Conservation (phyloP, 768 basidiomycete species). For the Suillus sp. region DNA sequence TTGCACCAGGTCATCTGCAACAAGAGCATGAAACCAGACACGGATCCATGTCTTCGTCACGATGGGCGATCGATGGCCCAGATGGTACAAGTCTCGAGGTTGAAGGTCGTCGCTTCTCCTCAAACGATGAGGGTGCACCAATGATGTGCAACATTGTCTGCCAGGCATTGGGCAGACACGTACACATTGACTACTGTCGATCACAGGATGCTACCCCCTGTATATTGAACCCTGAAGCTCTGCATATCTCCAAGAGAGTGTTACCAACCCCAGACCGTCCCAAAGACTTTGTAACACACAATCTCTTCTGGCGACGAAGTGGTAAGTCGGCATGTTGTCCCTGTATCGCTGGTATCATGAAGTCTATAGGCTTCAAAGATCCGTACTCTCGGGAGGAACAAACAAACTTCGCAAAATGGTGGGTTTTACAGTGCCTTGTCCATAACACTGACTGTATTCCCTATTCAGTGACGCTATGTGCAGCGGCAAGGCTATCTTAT, state of each 20-base stretch:
- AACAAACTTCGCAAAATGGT: constrained; percentile 56
- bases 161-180: constrained; percentile 55
- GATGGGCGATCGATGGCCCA: constrained; percentile 57
- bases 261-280: constrained; percentile 46
- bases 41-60: constrained; percentile 61
- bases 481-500: constrained; percentile 34
- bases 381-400: constrained; percentile 62
- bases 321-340: constrained; percentile 36
- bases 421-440: constrained; percentile 17
- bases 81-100: constrained; percentile 54
- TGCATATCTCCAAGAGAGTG: constrained; percentile 47
- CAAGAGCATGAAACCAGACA: constrained; percentile 64
- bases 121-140: constrained; percentile 58
- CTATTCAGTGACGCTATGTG: constrained; percentile 51
- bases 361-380: constrained; percentile 57
- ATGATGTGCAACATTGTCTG: constrained; percentile 66
- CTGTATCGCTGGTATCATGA: not conserved
- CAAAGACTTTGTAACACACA: constrained; percentile 60
- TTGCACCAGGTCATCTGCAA: constrained; percentile 52
- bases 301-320: constrained; percentile 55
- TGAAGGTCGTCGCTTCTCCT: constrained; percentile 54
- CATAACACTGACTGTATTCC: not conserved
- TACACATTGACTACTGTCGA: constrained; percentile 59
- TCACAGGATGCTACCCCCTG: constrained; percentile 41
- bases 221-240: constrained; percentile 39